phyloP scores from a whole-genome alignment of 2,329 filamentous ascomycete genomes.

The Aspergillus sp. region DNA sequence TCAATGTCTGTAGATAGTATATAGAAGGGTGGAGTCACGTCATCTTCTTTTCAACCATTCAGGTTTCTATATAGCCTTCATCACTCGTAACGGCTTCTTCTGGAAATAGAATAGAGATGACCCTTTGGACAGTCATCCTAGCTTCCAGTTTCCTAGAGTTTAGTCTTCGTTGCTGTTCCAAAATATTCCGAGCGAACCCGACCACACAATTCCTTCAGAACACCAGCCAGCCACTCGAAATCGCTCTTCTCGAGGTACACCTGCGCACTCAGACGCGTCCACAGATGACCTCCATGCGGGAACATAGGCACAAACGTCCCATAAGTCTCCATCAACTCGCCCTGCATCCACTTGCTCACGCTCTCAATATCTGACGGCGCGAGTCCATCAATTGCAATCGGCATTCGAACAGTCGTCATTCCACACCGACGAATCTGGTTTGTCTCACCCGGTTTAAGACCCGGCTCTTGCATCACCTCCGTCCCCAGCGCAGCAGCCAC shows the following conservation, averaged over 20 bases:
- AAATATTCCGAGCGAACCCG: conserved; percentile 42
- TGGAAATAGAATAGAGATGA: too few species aligned
- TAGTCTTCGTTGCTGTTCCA: background rate
- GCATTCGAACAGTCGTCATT: conserved; percentile 70
- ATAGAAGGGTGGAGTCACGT: too few species aligned
- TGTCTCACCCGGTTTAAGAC: conserved; percentile 18
- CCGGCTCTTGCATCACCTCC: conserved; percentile 57
- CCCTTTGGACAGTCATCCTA: too few species aligned
- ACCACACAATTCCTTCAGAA: conserved; percentile 55
- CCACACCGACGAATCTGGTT: conserved; percentile 57
- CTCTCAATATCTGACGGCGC: conserved; percentile 34
- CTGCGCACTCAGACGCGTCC: conserved; percentile 72
- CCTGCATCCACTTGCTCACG: conserved; percentile 56
- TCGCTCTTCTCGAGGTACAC: conserved; percentile 77
- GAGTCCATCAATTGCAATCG: conserved; percentile 47
- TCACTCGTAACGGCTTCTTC: too few species aligned
- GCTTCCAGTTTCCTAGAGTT: background rate
- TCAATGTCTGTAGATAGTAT: too few species aligned
- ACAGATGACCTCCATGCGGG: conserved; percentile 58
- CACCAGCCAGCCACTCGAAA: conserved; percentile 64
- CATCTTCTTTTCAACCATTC: too few species aligned
- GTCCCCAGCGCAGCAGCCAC: conserved; percentile 65
- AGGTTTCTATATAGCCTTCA: too few species aligned
- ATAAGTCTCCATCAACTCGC: conserved; percentile 53
- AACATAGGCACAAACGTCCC: conserved; percentile 68